These are phyloP conservation scores for Aspergillus affinis DNA, from an alignment of 495 filamentous ascomycete genomes.

Conservation along the genomic window DNA sequence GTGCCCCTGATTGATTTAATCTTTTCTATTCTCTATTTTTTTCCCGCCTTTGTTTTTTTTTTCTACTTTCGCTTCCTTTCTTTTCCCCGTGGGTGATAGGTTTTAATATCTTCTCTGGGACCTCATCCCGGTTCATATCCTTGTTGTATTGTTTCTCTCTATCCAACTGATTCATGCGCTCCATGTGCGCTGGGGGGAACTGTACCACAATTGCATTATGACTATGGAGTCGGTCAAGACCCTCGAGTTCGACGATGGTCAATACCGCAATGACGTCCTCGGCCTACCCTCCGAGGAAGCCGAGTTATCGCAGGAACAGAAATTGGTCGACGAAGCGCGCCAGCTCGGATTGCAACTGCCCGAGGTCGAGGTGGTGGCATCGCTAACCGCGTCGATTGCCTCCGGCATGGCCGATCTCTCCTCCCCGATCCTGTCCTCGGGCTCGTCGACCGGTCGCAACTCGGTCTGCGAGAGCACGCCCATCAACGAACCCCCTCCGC, in stretches of 20 bases:
- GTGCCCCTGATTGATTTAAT: slow-evolving; percentile 7
- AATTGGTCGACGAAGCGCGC: slow-evolving; percentile 40
- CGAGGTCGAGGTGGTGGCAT: slow-evolving; percentile 37
- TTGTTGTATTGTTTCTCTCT: neutral
- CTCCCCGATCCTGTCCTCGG: slow-evolving; percentile 38
- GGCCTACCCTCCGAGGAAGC: slow-evolving; percentile 33
- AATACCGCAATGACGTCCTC: slow-evolving; percentile 44
- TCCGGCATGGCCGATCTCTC: slow-evolving; percentile 40
- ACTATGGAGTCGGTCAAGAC: slow-evolving; percentile 17
- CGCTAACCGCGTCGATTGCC: slow-evolving; percentile 41
- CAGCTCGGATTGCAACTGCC: slow-evolving; percentile 41
- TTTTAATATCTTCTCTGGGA: neutral
- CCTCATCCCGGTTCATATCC: neutral
- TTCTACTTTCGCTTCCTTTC: slow-evolving; percentile 1
- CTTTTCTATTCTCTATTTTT: too few relatives aligned
- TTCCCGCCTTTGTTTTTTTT: slow-evolving; percentile 6
- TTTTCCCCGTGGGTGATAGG: neutral
- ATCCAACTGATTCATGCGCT: slow-evolving; percentile 9
- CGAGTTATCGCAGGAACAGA: slow-evolving; percentile 36
- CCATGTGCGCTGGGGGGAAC: slow-evolving; percentile 11
- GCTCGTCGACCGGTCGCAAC: slow-evolving; percentile 41
- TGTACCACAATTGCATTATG: slow-evolving; percentile 15
- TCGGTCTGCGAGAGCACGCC: slow-evolving; percentile 34
- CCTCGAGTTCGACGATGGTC: slow-evolving; percentile 31
- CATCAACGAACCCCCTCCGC: slow-evolving; percentile 26